These are phyloP conservation scores for Dictyostelium capitatum DNA, from an alignment of 78 protist genomes.

Conservation along the genomic window DNA sequence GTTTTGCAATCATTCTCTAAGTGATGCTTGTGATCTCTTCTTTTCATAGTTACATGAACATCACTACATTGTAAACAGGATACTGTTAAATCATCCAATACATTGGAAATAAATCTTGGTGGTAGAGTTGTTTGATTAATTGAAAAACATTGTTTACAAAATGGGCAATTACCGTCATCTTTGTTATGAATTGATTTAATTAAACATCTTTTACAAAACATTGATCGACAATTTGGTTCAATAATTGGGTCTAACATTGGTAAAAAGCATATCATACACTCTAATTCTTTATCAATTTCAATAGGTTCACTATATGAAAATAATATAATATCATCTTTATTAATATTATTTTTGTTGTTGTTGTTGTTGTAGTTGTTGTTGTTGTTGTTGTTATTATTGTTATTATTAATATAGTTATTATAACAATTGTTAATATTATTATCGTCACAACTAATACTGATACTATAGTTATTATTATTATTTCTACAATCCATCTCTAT, in stretches of 20 bases:
- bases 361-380: too few relatives aligned
- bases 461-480: too few relatives aligned
- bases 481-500: too few relatives aligned
- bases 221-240: not conserved
- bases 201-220: constrained; percentile 6
- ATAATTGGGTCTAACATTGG: not conserved
- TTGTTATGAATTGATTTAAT: not conserved
- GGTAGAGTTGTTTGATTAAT: not conserved
- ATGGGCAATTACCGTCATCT: not conserved
- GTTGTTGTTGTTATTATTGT: too few relatives aligned
- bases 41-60: too few relatives aligned
- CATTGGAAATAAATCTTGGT: not conserved
- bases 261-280: not conserved
- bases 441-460: too few relatives aligned
- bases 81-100: not conserved
- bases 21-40: too few relatives aligned
- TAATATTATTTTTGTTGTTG: too few relatives aligned
- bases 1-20: not conserved
- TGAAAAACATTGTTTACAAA: not conserved
- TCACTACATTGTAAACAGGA: not conserved
- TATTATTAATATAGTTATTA: too few relatives aligned
- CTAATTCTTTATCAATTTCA: constrained; percentile 13
- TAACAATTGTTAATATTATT: too few relatives aligned
- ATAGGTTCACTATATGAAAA: not conserved
- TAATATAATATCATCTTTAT: not conserved